Conservation (phyloP, 139 green algal species). For the Chlorella sp. region DNA sequence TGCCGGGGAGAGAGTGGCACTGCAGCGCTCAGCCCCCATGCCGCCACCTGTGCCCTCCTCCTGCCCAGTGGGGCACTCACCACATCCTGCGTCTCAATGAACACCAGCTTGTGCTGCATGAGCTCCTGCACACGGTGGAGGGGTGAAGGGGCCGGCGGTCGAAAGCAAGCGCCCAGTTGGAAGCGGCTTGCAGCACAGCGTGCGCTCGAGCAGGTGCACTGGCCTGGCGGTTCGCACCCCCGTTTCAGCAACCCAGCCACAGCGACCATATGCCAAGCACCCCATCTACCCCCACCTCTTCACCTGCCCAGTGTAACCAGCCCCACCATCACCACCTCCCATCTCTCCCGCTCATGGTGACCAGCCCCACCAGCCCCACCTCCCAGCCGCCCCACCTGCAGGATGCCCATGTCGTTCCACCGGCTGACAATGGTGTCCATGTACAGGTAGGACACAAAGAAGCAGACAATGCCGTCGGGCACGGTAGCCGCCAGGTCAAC, state of each 20-base stretch:
- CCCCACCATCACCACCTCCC: too few species aligned
- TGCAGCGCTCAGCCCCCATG: too few species aligned
- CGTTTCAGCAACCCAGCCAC: neutral
- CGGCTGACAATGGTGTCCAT: constrained; percentile 95
- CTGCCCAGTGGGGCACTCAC: neutral
- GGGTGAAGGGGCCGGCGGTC: too few species aligned
- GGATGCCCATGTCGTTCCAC: constrained; percentile 96
- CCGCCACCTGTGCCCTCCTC: too few species aligned
- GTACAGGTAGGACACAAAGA: constrained; percentile 99
- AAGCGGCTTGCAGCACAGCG: too few species aligned
- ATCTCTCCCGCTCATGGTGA: too few species aligned
- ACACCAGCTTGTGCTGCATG: constrained; percentile 96
- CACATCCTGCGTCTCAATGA: constrained; percentile 98
- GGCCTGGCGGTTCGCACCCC: neutral
- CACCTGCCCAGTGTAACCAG: too few species aligned
- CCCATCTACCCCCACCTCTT: neutral
- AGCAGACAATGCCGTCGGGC: constrained; percentile 95
- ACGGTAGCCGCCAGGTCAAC: constrained; percentile 89
- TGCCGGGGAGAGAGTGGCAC: too few species aligned
- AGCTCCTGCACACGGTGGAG: constrained; percentile 90
- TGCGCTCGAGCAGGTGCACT: neutral
- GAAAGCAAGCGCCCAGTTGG: too few species aligned
- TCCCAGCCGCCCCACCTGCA: constrained; percentile 58
- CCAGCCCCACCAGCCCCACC: too few species aligned
- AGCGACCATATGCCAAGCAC: neutral